phyloP scores from a whole-genome alignment of 805 yeast species.

The Kuraishia floccosa region DNA sequence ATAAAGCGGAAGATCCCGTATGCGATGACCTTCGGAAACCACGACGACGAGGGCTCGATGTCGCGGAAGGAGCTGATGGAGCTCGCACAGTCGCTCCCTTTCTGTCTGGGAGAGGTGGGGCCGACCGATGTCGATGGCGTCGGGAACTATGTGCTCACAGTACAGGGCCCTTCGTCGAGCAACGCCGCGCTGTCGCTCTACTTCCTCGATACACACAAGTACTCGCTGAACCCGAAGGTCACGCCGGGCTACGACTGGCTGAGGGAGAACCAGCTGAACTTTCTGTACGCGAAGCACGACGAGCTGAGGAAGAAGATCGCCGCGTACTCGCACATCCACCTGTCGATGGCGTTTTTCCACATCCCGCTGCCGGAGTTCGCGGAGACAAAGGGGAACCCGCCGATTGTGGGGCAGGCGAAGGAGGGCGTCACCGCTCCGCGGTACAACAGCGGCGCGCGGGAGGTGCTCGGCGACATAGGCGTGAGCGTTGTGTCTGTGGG shows the following conservation, averaged over 20 bases:
- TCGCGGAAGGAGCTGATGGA: constrained; percentile 49
- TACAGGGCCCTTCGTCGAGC: constrained; percentile 19
- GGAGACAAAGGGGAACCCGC: constrained; percentile 10
- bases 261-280: constrained; percentile 55
- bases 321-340: constrained; percentile 27
- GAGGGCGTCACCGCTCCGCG: constrained; percentile 78
- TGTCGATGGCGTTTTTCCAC: constrained; percentile 88
- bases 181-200: constrained; percentile 48
- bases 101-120: constrained; percentile 48
- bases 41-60: constrained; percentile 81
- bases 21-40: constrained; percentile 85
- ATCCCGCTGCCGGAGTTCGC: constrained; percentile 76
- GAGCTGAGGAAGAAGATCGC: constrained; percentile 16
- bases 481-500: constrained; percentile 76
- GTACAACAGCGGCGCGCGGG: constrained; percentile 56
- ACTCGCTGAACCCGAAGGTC: constrained; percentile 51
- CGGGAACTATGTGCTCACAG: constrained; percentile 64
- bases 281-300: constrained; percentile 27
- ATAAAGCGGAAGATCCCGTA: constrained; percentile 63
- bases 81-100: constrained; percentile 50
- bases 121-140: constrained; percentile 65
- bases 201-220: constrained; percentile 78
- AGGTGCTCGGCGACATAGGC: constrained; percentile 48
- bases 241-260: constrained; percentile 82
- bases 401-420: constrained; percentile 47